Evolutionary conservation across 2,329 filamentous ascomycete species (phyloP).

Genomic region (Lizonia empirigonia): DNA sequence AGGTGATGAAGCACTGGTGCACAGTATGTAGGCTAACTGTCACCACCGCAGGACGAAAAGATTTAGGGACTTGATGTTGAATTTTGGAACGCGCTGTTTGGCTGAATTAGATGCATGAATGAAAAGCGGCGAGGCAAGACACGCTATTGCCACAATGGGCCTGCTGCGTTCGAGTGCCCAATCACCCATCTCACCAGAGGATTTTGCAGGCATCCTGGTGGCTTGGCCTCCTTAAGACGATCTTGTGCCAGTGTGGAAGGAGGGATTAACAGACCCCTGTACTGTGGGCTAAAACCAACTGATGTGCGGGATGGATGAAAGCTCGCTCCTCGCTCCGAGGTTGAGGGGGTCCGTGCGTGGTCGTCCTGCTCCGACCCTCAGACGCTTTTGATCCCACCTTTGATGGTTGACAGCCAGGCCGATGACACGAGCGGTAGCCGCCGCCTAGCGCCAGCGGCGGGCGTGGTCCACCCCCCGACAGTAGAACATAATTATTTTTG

Average conservation of each 20-base stretch:
- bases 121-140: conserved; percentile 48
- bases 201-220: conserved; percentile 40
- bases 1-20: conserved; percentile 34
- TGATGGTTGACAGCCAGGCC: conserved; percentile 24
- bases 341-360: conserved; percentile 25
- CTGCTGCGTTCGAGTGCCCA: conserved; percentile 32
- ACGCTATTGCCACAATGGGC: conserved; percentile 41
- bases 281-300: conserved; percentile 41
- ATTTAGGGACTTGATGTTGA: conserved; percentile 40
- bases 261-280: conserved; percentile 32
- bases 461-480: conserved; percentile 2
- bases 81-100: conserved; percentile 42
- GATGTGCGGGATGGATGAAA: conserved; percentile 50
- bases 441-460: conserved; percentile 31
- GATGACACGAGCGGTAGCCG: conserved; percentile 30
- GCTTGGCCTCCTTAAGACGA: conserved; percentile 40
- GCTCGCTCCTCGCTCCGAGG: conserved; percentile 20
- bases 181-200: conserved; percentile 34
- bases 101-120: conserved; percentile 43
- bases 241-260: conserved; percentile 43
- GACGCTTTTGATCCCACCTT: conserved; percentile 17
- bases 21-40: conserved; percentile 33
- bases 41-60: conserved; percentile 30
- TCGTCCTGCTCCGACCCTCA: conserved; percentile 27
- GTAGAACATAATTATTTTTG: conserved; percentile 1